Conservation (phyloP, 2,329 filamentous ascomycete species). For the Cadophora gregata region DNA sequence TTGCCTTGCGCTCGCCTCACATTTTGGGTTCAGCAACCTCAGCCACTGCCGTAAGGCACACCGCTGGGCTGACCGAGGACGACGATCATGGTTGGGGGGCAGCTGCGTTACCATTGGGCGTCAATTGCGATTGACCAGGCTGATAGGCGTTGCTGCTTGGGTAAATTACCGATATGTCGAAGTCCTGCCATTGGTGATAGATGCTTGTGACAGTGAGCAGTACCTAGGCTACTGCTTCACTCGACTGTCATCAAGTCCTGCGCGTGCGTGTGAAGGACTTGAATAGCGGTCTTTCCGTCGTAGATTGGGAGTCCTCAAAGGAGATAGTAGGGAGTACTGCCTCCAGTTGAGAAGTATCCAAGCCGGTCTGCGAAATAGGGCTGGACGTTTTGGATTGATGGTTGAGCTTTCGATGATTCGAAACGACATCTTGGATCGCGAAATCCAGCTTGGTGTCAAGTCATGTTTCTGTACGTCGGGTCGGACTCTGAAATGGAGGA, state of each 20-base stretch:
- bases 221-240: neutral
- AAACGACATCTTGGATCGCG: no score
- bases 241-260: constrained; percentile 10
- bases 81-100: constrained; percentile 5
- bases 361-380: neutral
- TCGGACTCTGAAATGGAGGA: neutral
- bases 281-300: neutral
- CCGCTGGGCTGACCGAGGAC: constrained; percentile 16
- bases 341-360: neutral
- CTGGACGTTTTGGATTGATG: neutral
- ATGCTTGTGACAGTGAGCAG: neutral
- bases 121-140: neutral
- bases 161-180: neutral
- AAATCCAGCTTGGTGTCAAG: neutral
- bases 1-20: constrained; percentile 29
- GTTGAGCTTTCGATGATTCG: neutral
- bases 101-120: neutral
- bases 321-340: neutral
- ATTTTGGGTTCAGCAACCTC: constrained; percentile 8
- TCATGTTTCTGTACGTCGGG: neutral
- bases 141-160: neutral
- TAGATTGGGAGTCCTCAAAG: neutral
- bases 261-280: constrained; percentile 2
- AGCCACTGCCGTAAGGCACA: constrained; percentile 22
- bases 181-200: constrained; percentile 12